These are phyloP conservation scores for Dioscorea dumetorum DNA, from an alignment of 106 monocot species.

Conservation along the genomic window DNA sequence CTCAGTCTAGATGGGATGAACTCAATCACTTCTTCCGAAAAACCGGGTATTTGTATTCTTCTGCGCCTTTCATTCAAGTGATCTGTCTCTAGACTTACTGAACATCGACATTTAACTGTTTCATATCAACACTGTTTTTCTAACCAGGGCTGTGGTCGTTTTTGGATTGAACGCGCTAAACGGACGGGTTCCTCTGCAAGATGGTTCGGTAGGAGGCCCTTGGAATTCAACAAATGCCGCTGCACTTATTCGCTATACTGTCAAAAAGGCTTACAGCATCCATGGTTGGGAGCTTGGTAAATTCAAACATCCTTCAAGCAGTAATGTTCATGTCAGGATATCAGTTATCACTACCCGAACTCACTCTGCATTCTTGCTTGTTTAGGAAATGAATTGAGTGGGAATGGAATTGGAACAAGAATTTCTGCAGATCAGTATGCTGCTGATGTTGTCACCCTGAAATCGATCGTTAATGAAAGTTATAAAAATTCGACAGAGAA, in stretches of 20 bases:
- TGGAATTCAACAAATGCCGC: constrained; percentile 89
- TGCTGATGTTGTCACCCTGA: constrained; percentile 52
- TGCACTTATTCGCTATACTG: constrained; percentile 65
- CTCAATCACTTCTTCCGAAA: constrained; percentile 80
- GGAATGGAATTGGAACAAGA: constrained; percentile 60
- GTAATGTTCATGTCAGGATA: too few species aligned
- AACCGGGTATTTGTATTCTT: constrained; percentile 20
- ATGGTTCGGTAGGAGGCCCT: constrained; percentile 73
- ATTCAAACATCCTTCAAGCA: background rate
- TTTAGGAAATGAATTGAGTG: constrained; percentile 93
- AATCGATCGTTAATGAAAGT: constrained; percentile 39
- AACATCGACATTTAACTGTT: too few species aligned
- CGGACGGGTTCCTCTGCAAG: constrained; percentile 55
- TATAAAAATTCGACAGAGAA: constrained; percentile 23
- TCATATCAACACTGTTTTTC: too few species aligned
- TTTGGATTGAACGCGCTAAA: constrained; percentile 90
- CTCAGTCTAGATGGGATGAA: constrained; percentile 87
- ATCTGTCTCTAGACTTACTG: too few species aligned
- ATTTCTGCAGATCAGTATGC: constrained; percentile 66
- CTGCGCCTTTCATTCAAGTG: too few species aligned
- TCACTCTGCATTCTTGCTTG: background rate
- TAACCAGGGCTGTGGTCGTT: constrained; percentile 49
- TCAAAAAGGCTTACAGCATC: constrained; percentile 56
- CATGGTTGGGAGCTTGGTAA: constrained; percentile 95
- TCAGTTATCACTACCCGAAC: too few species aligned